These are phyloP conservation scores for Backusella luteola DNA, from an alignment of 192 early-diverging fungal genomes.

Conservation along the genomic window DNA sequence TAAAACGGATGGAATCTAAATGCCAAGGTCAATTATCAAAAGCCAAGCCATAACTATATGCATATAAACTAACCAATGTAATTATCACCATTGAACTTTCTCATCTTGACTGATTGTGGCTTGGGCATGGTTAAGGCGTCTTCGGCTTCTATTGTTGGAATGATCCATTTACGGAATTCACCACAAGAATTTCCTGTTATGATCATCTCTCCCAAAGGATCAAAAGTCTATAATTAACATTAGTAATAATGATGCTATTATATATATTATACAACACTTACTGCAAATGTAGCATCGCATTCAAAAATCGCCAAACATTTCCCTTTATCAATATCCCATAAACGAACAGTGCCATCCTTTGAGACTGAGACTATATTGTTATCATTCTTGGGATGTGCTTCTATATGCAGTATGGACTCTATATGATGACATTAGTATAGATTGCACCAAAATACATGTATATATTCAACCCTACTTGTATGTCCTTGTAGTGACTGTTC, in stretches of 20 bases:
- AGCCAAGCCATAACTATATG: conserved; percentile 32
- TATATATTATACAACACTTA: conserved; percentile 25
- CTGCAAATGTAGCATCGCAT: conserved; percentile 54
- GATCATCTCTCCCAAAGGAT: conserved; percentile 61
- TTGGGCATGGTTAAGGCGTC: conserved; percentile 32
- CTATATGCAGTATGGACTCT: conserved; percentile 67
- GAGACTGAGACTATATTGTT: conserved; percentile 67
- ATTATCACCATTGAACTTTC: conserved; percentile 37
- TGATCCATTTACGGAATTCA: conserved; percentile 52
- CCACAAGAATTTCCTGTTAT: conserved; percentile 52
- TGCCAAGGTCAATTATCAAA: too few relatives aligned
- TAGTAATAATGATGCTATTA: neutral
- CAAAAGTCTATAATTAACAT: conserved; percentile 42
- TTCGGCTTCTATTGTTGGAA: conserved; percentile 37
- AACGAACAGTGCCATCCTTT: conserved; percentile 69
- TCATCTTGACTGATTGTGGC: conserved; percentile 24
- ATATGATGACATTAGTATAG: neutral
- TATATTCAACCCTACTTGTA: conserved; percentile 41
- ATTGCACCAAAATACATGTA: neutral
- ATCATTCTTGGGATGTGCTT: conserved; percentile 66
- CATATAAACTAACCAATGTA: conserved; percentile 23
- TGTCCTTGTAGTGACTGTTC: conserved; percentile 61
- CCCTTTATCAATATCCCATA: conserved; percentile 73
- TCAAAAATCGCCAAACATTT: conserved; percentile 63
- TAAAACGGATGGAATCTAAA: conserved; percentile 74